Conservation (phyloP, 371 early-diverging fungal species). For the Mortierella sp. region DNA sequence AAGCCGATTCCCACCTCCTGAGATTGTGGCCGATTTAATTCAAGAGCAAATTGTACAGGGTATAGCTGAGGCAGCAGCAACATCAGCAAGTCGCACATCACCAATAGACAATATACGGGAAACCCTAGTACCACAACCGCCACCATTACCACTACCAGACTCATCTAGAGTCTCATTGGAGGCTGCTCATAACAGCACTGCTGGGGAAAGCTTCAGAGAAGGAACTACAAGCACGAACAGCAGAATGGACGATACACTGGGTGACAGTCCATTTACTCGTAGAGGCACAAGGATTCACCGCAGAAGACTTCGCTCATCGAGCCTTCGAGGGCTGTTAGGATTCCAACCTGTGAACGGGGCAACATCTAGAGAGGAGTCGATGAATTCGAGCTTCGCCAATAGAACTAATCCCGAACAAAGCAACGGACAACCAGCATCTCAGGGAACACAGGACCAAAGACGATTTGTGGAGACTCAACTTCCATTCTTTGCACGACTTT, state of each 20-base stretch:
- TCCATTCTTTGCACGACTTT: conserved; percentile 25
- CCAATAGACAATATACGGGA: neutral
- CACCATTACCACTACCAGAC: neutral
- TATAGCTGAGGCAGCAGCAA: conserved; percentile 16
- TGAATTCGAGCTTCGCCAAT: neutral
- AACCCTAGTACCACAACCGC: neutral
- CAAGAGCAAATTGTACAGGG: conserved; percentile 21
- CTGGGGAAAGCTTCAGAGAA: neutral
- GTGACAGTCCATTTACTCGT: conserved; percentile 8
- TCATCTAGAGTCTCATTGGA: conserved; percentile 14
- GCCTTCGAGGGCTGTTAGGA: conserved; percentile 31
- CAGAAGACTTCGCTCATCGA: conserved; percentile 29
- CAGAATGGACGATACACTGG: conserved; percentile 1
- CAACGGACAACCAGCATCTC: neutral
- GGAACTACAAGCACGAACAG: conserved; percentile 1
- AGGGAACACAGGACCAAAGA: conserved; percentile 9
- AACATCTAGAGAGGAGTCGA: neutral
- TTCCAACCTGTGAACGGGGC: conserved; percentile 13
- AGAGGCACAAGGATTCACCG: conserved; percentile 18
- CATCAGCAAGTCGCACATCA: conserved; percentile 3
- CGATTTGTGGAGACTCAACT: conserved; percentile 11
- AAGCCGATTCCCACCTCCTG: conserved; percentile 26
- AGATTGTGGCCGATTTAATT: conserved; percentile 16
- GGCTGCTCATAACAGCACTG: conserved; percentile 4
- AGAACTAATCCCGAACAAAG: conserved; percentile 8